These are phyloP conservation scores for Linnemannia exigua DNA, from an alignment of 192 early-diverging fungal genomes.

Conservation along the genomic window DNA sequence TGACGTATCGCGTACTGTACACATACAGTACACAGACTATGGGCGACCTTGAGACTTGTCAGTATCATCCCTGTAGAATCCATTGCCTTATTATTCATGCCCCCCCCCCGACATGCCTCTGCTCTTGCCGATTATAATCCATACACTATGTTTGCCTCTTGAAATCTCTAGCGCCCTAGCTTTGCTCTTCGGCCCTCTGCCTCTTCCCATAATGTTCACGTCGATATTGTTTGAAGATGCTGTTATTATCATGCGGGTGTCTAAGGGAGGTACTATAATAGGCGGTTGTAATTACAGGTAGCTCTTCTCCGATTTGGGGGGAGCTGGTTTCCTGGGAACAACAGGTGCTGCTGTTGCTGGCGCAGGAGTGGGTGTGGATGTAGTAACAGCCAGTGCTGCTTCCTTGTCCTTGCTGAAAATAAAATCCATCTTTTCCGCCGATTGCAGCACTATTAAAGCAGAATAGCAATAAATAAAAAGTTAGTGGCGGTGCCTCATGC, in stretches of 20 bases:
- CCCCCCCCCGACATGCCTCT: no score
- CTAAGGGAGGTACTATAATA: background rate
- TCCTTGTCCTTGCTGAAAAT: conserved; percentile 45
- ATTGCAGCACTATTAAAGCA: conserved; percentile 34
- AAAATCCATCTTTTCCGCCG: conserved; percentile 48
- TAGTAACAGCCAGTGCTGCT: background rate
- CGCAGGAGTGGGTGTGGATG: background rate
- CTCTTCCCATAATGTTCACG: no score
- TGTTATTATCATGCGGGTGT: background rate
- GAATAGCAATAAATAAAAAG: background rate
- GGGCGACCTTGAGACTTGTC: no score
- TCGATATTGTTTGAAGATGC: background rate
- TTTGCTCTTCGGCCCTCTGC: no score
- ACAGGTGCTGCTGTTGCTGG: conserved; percentile 22
- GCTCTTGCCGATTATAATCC: no score
- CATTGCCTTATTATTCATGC: no score
- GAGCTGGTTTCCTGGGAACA: conserved; percentile 43
- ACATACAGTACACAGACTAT: no score
- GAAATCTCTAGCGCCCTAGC: no score
- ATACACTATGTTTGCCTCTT: no score
- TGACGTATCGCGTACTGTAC: no score
- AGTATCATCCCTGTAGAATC: no score
- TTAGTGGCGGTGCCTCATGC: background rate
- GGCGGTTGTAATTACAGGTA: conserved; percentile 22
- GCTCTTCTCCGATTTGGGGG: conserved; percentile 52